Evolutionary conservation across 129 eudicot genomes (phyloP).

Genomic region (Chrysanthemum lavandulifolium): DNA sequence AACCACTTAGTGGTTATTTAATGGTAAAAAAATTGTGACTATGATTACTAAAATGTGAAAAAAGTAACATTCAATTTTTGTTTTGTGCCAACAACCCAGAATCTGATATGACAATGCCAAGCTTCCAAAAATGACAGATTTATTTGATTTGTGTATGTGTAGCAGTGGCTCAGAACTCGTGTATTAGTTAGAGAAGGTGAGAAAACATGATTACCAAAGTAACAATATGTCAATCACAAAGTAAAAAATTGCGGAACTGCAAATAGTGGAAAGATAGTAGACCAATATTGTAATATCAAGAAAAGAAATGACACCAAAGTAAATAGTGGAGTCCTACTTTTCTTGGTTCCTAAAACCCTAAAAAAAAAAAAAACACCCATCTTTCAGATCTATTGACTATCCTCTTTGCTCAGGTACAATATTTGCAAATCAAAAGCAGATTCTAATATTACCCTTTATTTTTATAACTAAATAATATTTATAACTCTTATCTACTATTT

Average conservation of each 20-base stretch:
- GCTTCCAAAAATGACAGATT: too few relatives aligned
- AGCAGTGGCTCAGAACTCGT: too few relatives aligned
- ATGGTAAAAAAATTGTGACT: too few relatives aligned
- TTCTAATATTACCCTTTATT: not conserved
- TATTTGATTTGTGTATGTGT: too few relatives aligned
- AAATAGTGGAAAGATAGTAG: not conserved
- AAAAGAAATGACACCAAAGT: not conserved
- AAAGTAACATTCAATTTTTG: too few relatives aligned
- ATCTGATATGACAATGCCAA: too few relatives aligned
- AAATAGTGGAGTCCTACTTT: not conserved
- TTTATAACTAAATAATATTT: not conserved
- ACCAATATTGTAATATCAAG: not conserved
- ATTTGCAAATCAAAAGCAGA: conserved; percentile 11
- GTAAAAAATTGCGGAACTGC: not conserved
- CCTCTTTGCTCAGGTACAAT: conserved; percentile 2
- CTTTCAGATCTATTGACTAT: conserved; percentile 16
- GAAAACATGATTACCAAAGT: too few relatives aligned
- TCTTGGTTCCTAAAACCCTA: conserved; percentile 27
- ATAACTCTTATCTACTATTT: not conserved
- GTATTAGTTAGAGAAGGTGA: too few relatives aligned
- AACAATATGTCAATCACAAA: not conserved
- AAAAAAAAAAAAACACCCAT: conserved; percentile 3
- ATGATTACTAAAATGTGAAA: too few relatives aligned
- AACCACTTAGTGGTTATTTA: too few relatives aligned
- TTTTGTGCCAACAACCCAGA: too few relatives aligned